Evolutionary conservation across 805 yeast genomes (phyloP).

Genomic region (Lipomyces japonicus): DNA sequence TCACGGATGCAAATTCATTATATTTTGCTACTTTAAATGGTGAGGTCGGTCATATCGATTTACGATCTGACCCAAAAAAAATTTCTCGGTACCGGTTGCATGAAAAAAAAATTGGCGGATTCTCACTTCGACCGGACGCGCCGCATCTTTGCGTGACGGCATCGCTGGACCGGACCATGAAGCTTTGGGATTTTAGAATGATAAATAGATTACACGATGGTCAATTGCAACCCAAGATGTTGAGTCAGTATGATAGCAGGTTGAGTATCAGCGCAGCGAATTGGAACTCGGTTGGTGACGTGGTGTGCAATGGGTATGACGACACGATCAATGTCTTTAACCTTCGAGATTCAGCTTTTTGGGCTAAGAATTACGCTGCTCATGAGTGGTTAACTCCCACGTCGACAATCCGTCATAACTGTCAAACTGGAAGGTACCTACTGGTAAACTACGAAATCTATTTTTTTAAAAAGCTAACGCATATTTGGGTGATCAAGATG

Average conservation of each 20-base stretch:
- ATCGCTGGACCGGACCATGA: conserved; percentile 78
- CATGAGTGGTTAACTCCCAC: conserved; percentile 51
- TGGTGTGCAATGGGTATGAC: conserved; percentile 93
- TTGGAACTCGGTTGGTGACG: conserved; percentile 62
- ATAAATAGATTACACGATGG: conserved; percentile 27
- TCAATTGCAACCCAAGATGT: conserved; percentile 42
- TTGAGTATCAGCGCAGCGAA: conserved; percentile 81
- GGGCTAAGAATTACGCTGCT: conserved; percentile 11
- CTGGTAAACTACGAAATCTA: not conserved
- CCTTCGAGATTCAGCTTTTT: conserved; percentile 35
- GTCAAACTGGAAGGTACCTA: conserved; percentile 70
- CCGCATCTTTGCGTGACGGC: conserved; percentile 75
- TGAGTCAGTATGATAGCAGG: conserved; percentile 66
- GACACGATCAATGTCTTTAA: conserved; percentile 74
- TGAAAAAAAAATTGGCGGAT: conserved; percentile 90
- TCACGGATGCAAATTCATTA: conserved; percentile 45
- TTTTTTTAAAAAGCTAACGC: not conserved
- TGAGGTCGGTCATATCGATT: conserved; percentile 69
- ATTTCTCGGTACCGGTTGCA: conserved; percentile 52
- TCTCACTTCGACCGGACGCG: conserved; percentile 67
- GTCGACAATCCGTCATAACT: conserved; percentile 73
- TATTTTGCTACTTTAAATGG: conserved; percentile 79
- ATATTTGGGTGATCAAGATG: conserved; percentile 48
- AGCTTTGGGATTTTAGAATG: conserved; percentile 81
- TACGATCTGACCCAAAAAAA: conserved; percentile 45